These are phyloP conservation scores for Coemansia sp. DNA, from an alignment of 192 early-diverging fungal genomes.

Conservation along the genomic window DNA sequence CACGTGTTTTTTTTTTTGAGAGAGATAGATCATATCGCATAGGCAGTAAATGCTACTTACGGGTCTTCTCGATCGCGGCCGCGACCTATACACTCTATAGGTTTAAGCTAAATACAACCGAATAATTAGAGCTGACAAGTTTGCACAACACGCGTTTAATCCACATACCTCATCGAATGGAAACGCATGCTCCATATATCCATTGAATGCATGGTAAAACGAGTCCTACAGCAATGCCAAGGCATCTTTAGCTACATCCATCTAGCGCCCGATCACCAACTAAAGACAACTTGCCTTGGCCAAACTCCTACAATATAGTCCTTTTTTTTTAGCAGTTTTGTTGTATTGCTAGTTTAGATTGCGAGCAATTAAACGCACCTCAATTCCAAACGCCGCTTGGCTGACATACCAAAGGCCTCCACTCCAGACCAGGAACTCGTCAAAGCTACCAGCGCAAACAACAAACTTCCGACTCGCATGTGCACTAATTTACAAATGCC, in stretches of 20 bases:
- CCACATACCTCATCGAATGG: slow-evolving; percentile 73
- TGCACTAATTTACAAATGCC: neutral
- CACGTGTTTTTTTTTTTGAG: too few species aligned
- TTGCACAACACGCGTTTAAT: too few species aligned
- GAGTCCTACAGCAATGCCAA: slow-evolving; percentile 27
- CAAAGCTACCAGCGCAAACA: slow-evolving; percentile 9
- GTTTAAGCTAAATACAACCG: slow-evolving; percentile 60
- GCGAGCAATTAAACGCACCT: slow-evolving; percentile 5
- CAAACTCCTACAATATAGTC: slow-evolving; percentile 8
- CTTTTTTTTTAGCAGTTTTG: too few species aligned
- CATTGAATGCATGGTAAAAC: slow-evolving; percentile 76
- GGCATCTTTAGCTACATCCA: neutral
- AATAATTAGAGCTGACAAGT: too few species aligned
- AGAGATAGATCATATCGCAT: too few species aligned
- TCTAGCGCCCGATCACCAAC: neutral
- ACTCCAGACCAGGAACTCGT: slow-evolving; percentile 4
- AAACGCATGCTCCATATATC: slow-evolving; percentile 81
- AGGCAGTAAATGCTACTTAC: slow-evolving; percentile 20
- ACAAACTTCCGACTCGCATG: slow-evolving; percentile 15
- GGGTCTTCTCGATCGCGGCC: slow-evolving; percentile 65
- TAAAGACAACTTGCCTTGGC: slow-evolving; percentile 14
- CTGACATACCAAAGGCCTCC: slow-evolving; percentile 35
- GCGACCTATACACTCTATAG: slow-evolving; percentile 74
- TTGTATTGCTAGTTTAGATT: too few species aligned
- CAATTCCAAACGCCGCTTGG: slow-evolving; percentile 28